Evolutionary conservation across 768 basidiomycete genomes (phyloP), one percentile per base, ranked within the genome.

Genomic region (Mycena kentingensis): DNA sequence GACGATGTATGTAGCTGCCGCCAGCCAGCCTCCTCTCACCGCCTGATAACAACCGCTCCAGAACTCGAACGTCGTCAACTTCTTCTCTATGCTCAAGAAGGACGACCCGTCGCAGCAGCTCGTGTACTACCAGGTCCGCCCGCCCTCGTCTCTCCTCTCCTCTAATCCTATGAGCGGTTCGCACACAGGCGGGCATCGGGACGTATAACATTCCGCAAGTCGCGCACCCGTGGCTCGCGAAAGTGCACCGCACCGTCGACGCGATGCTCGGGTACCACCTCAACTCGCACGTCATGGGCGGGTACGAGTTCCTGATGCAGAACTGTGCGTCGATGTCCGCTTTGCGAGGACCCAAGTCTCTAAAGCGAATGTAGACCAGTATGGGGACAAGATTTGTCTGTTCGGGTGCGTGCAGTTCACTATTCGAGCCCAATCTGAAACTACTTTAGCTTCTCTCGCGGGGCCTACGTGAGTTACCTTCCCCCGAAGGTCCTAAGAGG

Each of bases 271-370:
- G n/a, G n/a, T n/a, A n/a, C n/a, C n/a, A n/a, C n/a, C 55, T 84
- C 13, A 68, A 78, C 52, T 65, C 75, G 10, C 83, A 84, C 62
- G 76, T 83, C 29, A 82, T 66, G 64, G 62, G 67, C 58, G 82
- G 82, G 1, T 83, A 83, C 48, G 74, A 77, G 56, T 84, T 82
- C 58, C 63, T 84, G 38, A 83, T 83, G 82, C 76, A 81, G 45
- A 80, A 81, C 53, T 83, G 79, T 78, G 58, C 18, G 69, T 65
- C 3, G 10, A 22, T n/a, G 8, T 8, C 21, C 13, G 3, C 34
- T 10, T 15, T n/a, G 24, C 34, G 8, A 21, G 37, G 21, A 44
- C 27, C 24, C 32, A 36, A 49, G 27, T 11, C 15, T 6, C 6
- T 42, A 28, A 16, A n/a, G n/a, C n/a, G n/a, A n/a, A n/a, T n/a